These are phyloP conservation scores for Apostasia ramifera DNA, from an alignment of 106 monocot genomes.

Conservation along the genomic window DNA sequence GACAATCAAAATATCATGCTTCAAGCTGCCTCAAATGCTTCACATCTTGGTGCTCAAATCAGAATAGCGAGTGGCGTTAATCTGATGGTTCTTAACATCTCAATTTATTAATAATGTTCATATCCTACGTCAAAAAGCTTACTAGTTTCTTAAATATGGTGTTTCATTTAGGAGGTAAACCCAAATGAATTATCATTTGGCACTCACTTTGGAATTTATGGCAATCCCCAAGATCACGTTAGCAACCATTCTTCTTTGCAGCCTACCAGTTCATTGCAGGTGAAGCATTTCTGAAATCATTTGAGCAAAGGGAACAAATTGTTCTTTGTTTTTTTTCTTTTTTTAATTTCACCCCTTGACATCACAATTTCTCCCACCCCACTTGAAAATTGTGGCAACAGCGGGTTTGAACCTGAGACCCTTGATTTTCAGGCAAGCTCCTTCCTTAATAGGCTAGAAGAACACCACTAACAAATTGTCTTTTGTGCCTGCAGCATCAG, in stretches of 20 bases:
- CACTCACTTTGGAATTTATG: slow-evolving; percentile 24
- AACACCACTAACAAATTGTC: neutral
- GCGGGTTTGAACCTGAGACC: too few species aligned
- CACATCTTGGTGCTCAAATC: slow-evolving; percentile 33
- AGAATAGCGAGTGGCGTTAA: slow-evolving; percentile 28
- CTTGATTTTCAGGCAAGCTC: too few species aligned
- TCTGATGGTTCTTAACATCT: slow-evolving; percentile 25
- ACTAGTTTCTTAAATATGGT: neutral
- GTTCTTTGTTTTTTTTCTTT: neutral
- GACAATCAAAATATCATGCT: slow-evolving; percentile 12
- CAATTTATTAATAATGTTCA: neutral
- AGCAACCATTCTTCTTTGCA: slow-evolving; percentile 20
- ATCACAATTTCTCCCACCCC: too few species aligned
- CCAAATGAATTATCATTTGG: slow-evolving; percentile 47
- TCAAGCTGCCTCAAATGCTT: slow-evolving; percentile 24
- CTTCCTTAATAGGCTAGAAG: too few species aligned
- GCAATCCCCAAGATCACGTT: slow-evolving; percentile 28
- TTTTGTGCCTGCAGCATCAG: neutral
- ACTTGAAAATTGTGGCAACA: too few species aligned
- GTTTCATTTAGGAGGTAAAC: slow-evolving; percentile 30
- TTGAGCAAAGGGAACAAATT: neutral
- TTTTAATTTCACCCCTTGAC: neutral
- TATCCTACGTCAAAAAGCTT: neutral
- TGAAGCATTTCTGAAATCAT: neutral
- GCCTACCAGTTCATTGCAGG: slow-evolving; percentile 29